Conservation (phyloP, 73 alveolate genomes). For the Tetrahymena thermophila region DNA sequence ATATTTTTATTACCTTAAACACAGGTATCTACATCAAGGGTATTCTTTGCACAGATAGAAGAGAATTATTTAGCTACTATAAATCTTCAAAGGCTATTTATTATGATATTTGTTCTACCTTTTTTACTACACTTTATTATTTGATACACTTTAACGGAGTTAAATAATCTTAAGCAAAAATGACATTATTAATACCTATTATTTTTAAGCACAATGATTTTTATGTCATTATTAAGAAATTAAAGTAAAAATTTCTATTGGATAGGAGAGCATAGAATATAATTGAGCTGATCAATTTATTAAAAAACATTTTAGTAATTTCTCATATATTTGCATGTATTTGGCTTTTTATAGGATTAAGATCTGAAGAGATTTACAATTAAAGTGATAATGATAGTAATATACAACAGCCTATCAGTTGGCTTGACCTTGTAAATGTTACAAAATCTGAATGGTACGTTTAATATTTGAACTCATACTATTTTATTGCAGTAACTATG, state of each 20-base stretch:
- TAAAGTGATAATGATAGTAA: not conserved
- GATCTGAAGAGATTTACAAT: not conserved
- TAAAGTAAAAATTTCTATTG: not conserved
- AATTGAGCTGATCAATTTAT: not conserved
- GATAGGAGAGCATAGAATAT: not conserved
- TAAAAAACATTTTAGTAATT: not conserved
- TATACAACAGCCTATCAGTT: not conserved
- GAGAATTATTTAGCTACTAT: not conserved
- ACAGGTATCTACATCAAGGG: not conserved
- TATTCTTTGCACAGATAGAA: not conserved
- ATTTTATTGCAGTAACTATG: slow-evolving; percentile 27
- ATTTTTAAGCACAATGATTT: not conserved
- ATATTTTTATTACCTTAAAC: not conserved
- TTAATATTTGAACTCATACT: slow-evolving; percentile 14
- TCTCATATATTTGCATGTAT: not conserved
- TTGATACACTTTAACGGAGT: not conserved
- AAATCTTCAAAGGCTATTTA: not conserved
- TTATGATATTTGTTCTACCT: not conserved
- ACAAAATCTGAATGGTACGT: not conserved
- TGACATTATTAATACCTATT: not conserved
- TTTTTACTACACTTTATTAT: not conserved
- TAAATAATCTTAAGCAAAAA: not conserved
- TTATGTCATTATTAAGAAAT: not conserved
- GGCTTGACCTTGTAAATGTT: not conserved
- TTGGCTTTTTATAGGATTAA: not conserved